Evolutionary conservation across 2,329 filamentous ascomycete genomes (phyloP).

Genomic region (Ophiognomonia clavigignenti-juglandacearum): DNA sequence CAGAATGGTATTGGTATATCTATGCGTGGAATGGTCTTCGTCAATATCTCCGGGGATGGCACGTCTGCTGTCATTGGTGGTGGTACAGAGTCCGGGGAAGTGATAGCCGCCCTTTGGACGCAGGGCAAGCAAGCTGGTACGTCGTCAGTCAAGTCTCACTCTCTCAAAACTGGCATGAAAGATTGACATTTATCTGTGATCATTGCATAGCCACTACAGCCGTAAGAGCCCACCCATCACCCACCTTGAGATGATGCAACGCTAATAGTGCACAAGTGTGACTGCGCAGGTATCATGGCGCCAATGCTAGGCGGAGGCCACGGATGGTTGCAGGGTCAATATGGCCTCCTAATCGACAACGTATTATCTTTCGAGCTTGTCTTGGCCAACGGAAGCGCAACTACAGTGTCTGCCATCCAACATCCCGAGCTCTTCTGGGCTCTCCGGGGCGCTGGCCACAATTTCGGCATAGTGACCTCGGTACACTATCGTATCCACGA

Average conservation of each 20-base stretch:
- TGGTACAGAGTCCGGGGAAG: constrained; percentile 24
- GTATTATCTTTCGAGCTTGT: constrained; percentile 1
- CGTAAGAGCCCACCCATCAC: too few relatives aligned
- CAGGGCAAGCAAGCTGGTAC: constrained; percentile 23
- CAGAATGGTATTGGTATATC: constrained; percentile 21
- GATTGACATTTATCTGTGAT: too few relatives aligned
- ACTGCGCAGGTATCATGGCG: constrained; percentile 5
- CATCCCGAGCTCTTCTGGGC: constrained; percentile 42
- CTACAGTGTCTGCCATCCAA: neutral
- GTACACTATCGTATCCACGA: neutral
- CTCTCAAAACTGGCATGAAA: too few relatives aligned
- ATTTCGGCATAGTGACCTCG: constrained; percentile 5
- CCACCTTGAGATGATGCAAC: neutral
- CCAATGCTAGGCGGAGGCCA: constrained; percentile 6
- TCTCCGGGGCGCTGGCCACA: constrained; percentile 21
- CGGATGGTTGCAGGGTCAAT: constrained; percentile 5
- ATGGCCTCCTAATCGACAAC: constrained; percentile 2
- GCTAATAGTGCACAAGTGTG: neutral
- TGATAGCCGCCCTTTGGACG: constrained; percentile 23
- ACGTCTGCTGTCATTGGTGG: constrained; percentile 26
- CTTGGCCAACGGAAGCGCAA: constrained; percentile 1
- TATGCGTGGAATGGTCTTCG: constrained; percentile 21
- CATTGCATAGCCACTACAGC: too few relatives aligned
- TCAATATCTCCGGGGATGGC: constrained; percentile 24
- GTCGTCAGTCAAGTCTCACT: too few relatives aligned